Percentiles rank a stretch among this genome's conserved stretches.
phyloP scores from a whole-genome alignment of 805 yeast species.

The Metschnikowia cubensis region DNA sequence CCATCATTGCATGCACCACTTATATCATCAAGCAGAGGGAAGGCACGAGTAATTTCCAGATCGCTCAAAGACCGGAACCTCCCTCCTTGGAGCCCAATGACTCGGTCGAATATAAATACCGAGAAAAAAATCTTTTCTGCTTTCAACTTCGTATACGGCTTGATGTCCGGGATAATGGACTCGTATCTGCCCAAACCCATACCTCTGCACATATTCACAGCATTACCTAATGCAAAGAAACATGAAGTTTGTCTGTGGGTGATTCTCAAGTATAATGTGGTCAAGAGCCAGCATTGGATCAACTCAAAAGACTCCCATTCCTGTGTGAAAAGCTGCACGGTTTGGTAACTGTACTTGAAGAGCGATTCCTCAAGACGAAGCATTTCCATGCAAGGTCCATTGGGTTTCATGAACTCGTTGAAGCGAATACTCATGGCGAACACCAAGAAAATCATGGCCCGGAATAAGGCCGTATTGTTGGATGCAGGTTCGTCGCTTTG shows the following conservation, averaged over 20 bases:
- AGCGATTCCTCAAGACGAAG: constrained; percentile 39
- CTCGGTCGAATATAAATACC: constrained; percentile 50
- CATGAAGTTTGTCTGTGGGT: constrained; percentile 44
- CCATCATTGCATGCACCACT: constrained; percentile 36
- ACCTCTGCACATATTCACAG: constrained; percentile 40
- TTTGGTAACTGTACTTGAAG: constrained; percentile 38
- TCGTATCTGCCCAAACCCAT: constrained; percentile 39
- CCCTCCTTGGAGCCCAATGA: constrained; percentile 52
- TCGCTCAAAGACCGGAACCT: constrained; percentile 35
- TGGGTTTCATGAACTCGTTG: constrained; percentile 35
- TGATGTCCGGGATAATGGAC: constrained; percentile 16
- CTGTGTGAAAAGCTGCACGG: constrained; percentile 38
- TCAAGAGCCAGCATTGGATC: constrained; percentile 48
- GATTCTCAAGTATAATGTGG: constrained; percentile 40
- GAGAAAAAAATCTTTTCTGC: constrained; percentile 53
- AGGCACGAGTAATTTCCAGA: constrained; percentile 32
- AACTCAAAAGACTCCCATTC: constrained; percentile 53
- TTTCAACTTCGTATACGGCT: constrained; percentile 42
- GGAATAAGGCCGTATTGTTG: constrained; percentile 44
- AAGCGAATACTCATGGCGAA: constrained; percentile 51
- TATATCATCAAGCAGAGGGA: constrained; percentile 28
- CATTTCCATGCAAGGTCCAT: constrained; percentile 18
- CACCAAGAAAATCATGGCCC: constrained; percentile 48
- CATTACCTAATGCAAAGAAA: constrained; percentile 40
- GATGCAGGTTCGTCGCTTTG: constrained; percentile 17